These are phyloP conservation scores for Fusarium circinatum DNA, from an alignment of 2,329 filamentous ascomycete species.

Conservation along the genomic window DNA sequence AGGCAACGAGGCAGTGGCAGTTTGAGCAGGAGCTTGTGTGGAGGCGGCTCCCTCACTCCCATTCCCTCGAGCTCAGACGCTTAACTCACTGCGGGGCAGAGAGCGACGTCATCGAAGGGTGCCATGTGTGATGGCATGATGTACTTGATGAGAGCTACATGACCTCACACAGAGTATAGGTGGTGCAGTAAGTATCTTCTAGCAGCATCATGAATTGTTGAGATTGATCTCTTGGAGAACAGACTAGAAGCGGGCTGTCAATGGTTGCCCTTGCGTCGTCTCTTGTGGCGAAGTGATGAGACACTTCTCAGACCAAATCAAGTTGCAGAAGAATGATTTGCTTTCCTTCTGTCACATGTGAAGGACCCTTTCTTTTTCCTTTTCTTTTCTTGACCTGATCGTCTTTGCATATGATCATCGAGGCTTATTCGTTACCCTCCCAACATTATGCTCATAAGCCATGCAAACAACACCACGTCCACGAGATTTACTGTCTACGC, in stretches of 20 bases:
- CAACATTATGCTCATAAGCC: constrained; percentile 4
- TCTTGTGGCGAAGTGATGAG: constrained; percentile 31
- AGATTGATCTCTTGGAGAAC: constrained; percentile 15
- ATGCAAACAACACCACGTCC: constrained; percentile 14
- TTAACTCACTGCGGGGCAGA: constrained; percentile 40
- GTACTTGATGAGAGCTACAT: constrained; percentile 25
- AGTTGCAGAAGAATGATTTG: constrained; percentile 17
- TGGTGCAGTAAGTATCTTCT: constrained; percentile 5
- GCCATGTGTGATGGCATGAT: constrained; percentile 35
- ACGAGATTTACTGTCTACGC: constrained; percentile 19
- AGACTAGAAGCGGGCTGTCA: constrained; percentile 28
- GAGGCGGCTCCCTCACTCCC: neutral
- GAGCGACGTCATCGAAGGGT: constrained; percentile 43
- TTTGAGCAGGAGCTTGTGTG: constrained; percentile 18
- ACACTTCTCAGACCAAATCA: constrained; percentile 33
- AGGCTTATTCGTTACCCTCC: constrained; percentile 2
- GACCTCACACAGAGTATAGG: rapidly evolving
- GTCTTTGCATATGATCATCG: constrained; percentile 20
- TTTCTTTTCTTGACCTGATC: neutral
- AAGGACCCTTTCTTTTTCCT: constrained; percentile 30
- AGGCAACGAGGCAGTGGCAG: constrained; percentile 31
- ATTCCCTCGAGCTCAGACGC: neutral
- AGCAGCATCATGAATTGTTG: neutral
- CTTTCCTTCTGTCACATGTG: constrained; percentile 23
- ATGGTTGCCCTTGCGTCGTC: constrained; percentile 29